Base-by-base conservation (phyloP, 2,329 filamentous ascomycete genomes). In the Diaporthe vaccinii region DNA sequence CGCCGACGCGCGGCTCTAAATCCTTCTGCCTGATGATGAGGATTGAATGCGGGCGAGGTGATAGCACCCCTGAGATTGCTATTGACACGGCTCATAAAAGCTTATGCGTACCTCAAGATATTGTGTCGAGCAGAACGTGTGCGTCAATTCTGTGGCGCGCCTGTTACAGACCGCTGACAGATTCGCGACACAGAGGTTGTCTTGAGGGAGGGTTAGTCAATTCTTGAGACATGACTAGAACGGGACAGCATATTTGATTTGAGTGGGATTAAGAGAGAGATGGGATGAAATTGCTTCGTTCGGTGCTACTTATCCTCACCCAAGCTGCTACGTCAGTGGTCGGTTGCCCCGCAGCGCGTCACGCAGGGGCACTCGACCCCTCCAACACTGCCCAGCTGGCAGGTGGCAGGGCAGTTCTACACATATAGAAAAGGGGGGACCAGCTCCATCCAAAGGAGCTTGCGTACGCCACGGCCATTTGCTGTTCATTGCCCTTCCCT, bases 321-420 rank as follows among this genome's bases (percentile, higher is more conserved):
- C 25, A 3, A 15, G 22, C 34, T 55, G 65, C 65, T 69, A 55
- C 65, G 65, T 69, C 65, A 69, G 65, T 41, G 65, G 65, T 39
- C n/a, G n/a, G 49, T 53, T 34, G 65, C 65, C 65, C 65, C 65
- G 65, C 65, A 69, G 65, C 49, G 65, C 65, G 46, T 55, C 49
- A 69, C 31, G 46, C 62, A 55, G 46, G 65, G 65, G 65, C 34
- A 25, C 55, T 55, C 31, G 34, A 69, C 65, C 65, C 65, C 65
- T 69, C 65, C 65, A 69, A 69, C 65, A 55, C 65, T 20, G 65
- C 65, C 65, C 49, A 55, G 65, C 14, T 69, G 65, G 46, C 65
- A 55, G 34, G 22, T 39, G 31, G 46, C 46, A 68, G 65, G 62
- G 46, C 8, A 39, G 46, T 15, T 25, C 65, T 53, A 31, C 39